Evolutionary conservation across 2,329 filamentous ascomycete species (phyloP).

Genomic region (Talaromyces sp.): DNA sequence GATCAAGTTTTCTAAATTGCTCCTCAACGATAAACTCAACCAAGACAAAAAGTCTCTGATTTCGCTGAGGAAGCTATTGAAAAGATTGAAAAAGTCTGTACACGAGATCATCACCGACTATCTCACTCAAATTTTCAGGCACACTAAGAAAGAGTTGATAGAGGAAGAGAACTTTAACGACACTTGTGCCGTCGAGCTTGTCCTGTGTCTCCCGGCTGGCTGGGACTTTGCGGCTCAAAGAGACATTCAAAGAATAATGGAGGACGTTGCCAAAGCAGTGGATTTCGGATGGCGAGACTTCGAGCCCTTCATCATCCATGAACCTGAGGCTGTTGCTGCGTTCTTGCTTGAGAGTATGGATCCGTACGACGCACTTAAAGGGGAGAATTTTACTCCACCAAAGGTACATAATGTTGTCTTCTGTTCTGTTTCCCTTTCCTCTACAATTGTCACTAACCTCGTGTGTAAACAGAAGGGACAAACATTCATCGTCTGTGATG

Average conservation of each 20-base stretch:
- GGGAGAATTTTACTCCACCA: neutral
- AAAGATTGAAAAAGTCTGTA: neutral
- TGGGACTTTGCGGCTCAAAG: neutral
- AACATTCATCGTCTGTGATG: constrained; percentile 9
- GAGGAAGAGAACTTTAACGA: neutral
- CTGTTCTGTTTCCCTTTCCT: neutral
- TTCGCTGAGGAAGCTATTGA: neutral
- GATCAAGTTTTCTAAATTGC: constrained; percentile 3
- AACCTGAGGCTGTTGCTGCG: constrained; percentile 3
- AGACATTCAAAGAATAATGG: neutral
- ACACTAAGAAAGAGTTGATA: neutral
- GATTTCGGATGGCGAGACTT: neutral
- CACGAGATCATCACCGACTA: neutral
- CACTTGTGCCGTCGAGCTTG: neutral
- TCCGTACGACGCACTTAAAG: neutral
- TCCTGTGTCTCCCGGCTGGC: constrained; percentile 1
- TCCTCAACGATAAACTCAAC: neutral
- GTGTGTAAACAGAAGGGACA: neutral
- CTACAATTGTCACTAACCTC: neutral
- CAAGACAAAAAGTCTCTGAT: neutral
- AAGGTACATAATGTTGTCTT: neutral
- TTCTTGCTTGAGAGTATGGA: constrained; percentile 2
- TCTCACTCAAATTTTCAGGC: neutral
- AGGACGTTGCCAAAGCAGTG: neutral
- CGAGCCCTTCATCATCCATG: neutral